Percentiles rank a stretch among this genome's conserved stretches.
Evolutionary conservation across 2,329 filamentous ascomycete genomes (phyloP).

Genomic region (Tolypocladium endophyticum): DNA sequence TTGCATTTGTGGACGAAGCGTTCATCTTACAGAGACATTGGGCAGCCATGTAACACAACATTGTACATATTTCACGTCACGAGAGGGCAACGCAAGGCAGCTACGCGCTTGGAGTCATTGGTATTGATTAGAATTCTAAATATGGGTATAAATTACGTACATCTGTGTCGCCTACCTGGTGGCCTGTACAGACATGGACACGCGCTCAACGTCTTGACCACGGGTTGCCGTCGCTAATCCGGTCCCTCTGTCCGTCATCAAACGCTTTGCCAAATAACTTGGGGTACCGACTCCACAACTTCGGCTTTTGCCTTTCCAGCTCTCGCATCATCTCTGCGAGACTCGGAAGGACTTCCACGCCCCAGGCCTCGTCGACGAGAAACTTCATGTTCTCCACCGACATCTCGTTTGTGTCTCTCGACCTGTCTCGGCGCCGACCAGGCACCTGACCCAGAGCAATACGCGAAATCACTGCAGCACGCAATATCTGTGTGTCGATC

Average conservation of each 20-base stretch:
- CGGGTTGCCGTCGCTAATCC: not conserved
- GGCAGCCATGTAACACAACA: slow-evolving; percentile 15
- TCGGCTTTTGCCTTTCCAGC: slow-evolving; percentile 17
- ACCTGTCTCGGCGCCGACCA: slow-evolving; percentile 14
- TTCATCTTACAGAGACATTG: not conserved
- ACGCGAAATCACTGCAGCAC: slow-evolving; percentile 15
- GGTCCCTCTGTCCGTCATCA: slow-evolving; percentile 6
- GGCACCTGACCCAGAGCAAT: slow-evolving; percentile 18
- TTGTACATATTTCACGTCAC: slow-evolving; percentile 16
- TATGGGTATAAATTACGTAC: not conserved
- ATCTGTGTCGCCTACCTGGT: not conserved
- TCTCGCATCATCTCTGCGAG: slow-evolving; percentile 11
- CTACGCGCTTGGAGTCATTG: slow-evolving; percentile 16
- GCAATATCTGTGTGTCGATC: slow-evolving; percentile 21
- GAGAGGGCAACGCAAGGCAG: slow-evolving; percentile 7
- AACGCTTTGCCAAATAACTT: slow-evolving; percentile 17
- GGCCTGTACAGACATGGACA: too few relatives aligned
- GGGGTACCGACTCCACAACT: slow-evolving; percentile 18
- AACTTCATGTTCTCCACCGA: slow-evolving; percentile 17
- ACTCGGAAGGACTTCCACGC: slow-evolving; percentile 17
- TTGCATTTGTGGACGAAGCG: not conserved
- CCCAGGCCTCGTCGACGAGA: slow-evolving; percentile 24
- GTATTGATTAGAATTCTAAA: slow-evolving; percentile 13
- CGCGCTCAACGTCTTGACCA: not conserved
- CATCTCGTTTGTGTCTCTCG: slow-evolving; percentile 20